Percentiles rank a stretch among this genome's conserved stretches.
These are phyloP conservation scores for Flaveria sonorensis DNA, from an alignment of 129 eudicot genomes.

Conservation along the genomic window DNA sequence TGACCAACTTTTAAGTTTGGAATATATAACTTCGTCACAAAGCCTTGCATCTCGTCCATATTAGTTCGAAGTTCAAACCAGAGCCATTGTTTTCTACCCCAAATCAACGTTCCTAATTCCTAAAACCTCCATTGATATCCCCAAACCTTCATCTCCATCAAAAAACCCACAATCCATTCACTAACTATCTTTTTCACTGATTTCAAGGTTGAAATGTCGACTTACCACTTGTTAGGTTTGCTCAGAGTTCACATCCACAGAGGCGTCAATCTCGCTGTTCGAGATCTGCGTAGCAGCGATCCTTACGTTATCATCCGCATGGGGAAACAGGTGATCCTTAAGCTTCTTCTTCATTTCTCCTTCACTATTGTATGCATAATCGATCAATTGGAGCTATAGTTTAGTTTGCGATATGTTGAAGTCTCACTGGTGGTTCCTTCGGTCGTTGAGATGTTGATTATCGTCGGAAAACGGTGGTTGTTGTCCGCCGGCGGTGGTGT, in stretches of 20 bases:
- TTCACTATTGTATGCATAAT: background rate
- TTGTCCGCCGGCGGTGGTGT: background rate
- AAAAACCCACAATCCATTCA: background rate
- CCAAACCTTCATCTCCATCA: background rate
- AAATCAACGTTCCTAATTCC: slow-evolving; percentile 17
- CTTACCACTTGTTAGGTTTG: slow-evolving; percentile 63
- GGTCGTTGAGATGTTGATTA: background rate
- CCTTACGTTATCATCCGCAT: slow-evolving; percentile 65
- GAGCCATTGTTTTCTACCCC: slow-evolving; percentile 6
- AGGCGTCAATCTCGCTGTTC: slow-evolving; percentile 75
- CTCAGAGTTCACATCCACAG: slow-evolving; percentile 56
- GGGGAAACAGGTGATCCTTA: slow-evolving; percentile 55
- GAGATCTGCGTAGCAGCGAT: slow-evolving; percentile 75
- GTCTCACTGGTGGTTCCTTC: too few species aligned
- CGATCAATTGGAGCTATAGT: background rate
- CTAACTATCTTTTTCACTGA: background rate
- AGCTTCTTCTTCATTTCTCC: background rate
- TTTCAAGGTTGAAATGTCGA: slow-evolving; percentile 28
- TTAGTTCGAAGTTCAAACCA: slow-evolving; percentile 22
- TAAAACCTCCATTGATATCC: slow-evolving; percentile 2
- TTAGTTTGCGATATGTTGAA: too few species aligned
- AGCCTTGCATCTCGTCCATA: background rate
- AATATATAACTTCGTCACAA: too few species aligned
- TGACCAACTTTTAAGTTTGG: too few species aligned
- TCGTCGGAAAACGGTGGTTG: background rate